phyloP scores from a whole-genome alignment of 2,329 filamentous ascomycete genomes.

The Exserohilum turcica region DNA sequence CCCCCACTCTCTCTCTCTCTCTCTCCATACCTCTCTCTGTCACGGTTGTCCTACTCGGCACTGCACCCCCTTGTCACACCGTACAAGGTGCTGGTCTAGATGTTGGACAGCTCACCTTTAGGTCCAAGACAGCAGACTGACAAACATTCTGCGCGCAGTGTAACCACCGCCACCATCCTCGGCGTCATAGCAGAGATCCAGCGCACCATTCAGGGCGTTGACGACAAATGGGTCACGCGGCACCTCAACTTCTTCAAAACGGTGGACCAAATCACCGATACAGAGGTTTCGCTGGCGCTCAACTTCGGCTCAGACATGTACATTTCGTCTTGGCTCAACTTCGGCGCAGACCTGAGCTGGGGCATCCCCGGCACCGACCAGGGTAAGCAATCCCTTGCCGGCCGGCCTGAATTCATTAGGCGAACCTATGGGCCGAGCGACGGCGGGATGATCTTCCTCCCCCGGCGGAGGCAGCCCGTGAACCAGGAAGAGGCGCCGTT shows the following conservation, averaged over 20 bases:
- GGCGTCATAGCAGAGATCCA: slow-evolving; percentile 35
- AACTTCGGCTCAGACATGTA: slow-evolving; percentile 42
- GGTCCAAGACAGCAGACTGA: slow-evolving; percentile 9
- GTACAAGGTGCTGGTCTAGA: slow-evolving; percentile 5
- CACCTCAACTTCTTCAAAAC: slow-evolving; percentile 41
- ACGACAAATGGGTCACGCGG: slow-evolving; percentile 38
- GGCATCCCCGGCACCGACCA: slow-evolving; percentile 42
- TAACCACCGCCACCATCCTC: slow-evolving; percentile 38
- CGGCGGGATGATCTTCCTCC: slow-evolving; percentile 45
- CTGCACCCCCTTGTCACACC: slow-evolving; percentile 12
- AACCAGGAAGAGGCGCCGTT: slow-evolving; percentile 40
- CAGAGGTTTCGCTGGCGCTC: slow-evolving; percentile 36
- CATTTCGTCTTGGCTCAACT: slow-evolving; percentile 45
- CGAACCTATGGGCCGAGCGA: slow-evolving; percentile 37
- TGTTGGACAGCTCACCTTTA: slow-evolving; percentile 5
- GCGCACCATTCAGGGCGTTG: slow-evolving; percentile 33
- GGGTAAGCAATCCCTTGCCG: slow-evolving; percentile 26
- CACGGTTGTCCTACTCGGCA: not conserved
- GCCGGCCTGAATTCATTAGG: slow-evolving; percentile 43
- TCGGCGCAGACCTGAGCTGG: slow-evolving; percentile 41
- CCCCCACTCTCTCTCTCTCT: slow-evolving; percentile 2
- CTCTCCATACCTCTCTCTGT: too few relatives aligned
- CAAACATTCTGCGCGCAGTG: slow-evolving; percentile 29
- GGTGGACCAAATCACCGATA: slow-evolving; percentile 36
- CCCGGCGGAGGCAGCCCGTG: slow-evolving; percentile 29